A percentile compares a stretch with the other conserved stretches of the same genome.
Conservation (phyloP, 2,329 filamentous ascomycete genomes). For the Penicillium sp. region DNA sequence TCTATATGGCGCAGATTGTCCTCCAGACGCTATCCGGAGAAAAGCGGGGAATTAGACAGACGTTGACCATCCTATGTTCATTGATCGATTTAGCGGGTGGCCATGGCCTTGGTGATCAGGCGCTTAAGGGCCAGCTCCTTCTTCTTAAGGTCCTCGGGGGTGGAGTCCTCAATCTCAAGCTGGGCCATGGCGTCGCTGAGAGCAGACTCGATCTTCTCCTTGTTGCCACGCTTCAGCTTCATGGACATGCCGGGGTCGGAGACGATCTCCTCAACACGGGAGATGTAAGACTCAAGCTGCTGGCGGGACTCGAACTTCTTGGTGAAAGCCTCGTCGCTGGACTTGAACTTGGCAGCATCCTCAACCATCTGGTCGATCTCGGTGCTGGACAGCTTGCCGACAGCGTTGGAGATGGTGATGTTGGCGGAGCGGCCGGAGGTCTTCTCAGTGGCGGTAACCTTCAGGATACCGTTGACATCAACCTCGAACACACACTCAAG, state of each 20-base stretch:
- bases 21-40: conserved; percentile 1
- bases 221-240: conserved; percentile 98
- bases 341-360: conserved; percentile 98
- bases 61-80: conserved; percentile 29
- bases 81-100: conserved; percentile 70
- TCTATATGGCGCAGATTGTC: conserved; percentile 24
- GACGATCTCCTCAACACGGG: conserved; percentile 97
- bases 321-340: conserved; percentile 95
- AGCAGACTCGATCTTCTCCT: conserved; percentile 98
- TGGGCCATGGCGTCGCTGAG: conserved; percentile 97
- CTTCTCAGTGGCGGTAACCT: conserved; percentile 99
- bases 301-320: conserved; percentile 99
- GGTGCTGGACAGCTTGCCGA: conserved; percentile 89
- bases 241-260: conserved; percentile 93
- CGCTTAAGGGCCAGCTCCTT: conserved; percentile 98
- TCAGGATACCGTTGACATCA: conserved; percentile 99
- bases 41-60: conserved; percentile 14
- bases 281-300: conserved; percentile 98
- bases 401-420: conserved; percentile 99
- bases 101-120: conserved; percentile 97
- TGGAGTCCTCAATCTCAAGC: conserved; percentile 91
- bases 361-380: conserved; percentile 99
- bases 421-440: conserved; percentile 96
- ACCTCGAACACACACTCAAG: conserved; percentile 99
- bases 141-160: conserved; percentile 97